Evolutionary conservation across 768 basidiomycete species (phyloP).

Genomic region (Crucibulum laeve): DNA sequence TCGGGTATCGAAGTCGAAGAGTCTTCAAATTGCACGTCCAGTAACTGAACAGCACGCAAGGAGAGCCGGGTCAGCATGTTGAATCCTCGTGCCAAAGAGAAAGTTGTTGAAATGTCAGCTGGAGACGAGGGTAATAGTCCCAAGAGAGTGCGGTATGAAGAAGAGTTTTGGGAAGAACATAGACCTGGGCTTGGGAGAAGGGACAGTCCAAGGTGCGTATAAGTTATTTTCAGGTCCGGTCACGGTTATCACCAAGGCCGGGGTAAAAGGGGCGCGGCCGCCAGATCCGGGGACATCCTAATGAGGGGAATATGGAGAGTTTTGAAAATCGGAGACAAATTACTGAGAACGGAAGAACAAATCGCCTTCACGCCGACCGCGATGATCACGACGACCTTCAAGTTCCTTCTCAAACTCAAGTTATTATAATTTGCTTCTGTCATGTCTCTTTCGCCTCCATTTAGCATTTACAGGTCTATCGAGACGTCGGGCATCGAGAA

Average conservation of each 20-base stretch:
- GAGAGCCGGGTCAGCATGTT: slow-evolving; percentile 22
- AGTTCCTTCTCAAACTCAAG: no score
- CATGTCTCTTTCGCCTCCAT: no score
- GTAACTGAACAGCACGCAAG: slow-evolving; percentile 12
- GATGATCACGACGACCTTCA: no score
- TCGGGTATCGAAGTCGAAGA: slow-evolving; percentile 9
- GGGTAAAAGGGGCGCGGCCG: no score
- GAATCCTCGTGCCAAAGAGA: not conserved
- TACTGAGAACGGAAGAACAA: no score
- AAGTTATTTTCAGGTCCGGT: not conserved
- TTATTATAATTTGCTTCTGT: no score
- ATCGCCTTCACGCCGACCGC: no score
- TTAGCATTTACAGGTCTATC: no score
- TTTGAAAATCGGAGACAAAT: no score
- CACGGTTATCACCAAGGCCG: not conserved
- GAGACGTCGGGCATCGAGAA: no score
- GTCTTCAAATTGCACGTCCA: slow-evolving; percentile 19
- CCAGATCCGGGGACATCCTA: not conserved
- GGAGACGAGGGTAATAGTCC: not conserved
- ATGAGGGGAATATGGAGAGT: no score
- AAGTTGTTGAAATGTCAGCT: not conserved
- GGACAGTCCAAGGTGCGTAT: not conserved
- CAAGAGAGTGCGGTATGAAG: not conserved
- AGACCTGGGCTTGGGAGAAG: not conserved
- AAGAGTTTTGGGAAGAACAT: not conserved